These are phyloP conservation scores for Fagopyrum esculentum DNA, from an alignment of 148 eudicot genomes.

Conservation along the genomic window DNA sequence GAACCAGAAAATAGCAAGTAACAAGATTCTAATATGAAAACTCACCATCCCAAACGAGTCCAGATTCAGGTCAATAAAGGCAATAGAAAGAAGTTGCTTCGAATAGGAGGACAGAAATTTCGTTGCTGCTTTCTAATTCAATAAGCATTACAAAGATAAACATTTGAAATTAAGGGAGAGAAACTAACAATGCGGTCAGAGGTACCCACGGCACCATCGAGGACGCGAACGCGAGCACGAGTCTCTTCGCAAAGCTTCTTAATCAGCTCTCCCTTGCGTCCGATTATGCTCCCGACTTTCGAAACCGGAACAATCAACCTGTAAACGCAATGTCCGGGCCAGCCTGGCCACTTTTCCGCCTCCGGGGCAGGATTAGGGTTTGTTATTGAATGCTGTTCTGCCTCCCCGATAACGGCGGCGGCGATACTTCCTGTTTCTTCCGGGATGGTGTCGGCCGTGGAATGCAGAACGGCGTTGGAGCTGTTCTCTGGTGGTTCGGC, in stretches of 20 bases:
- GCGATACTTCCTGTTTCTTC: background rate
- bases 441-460: background rate
- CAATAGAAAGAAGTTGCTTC: background rate
- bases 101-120: background rate
- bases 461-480: background rate
- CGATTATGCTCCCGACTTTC: constrained; percentile 60
- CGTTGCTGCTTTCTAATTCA: background rate
- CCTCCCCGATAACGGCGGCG: constrained; percentile 1
- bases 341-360: constrained; percentile 46
- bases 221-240: constrained; percentile 47
- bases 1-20: background rate
- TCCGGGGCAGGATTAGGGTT: constrained; percentile 9
- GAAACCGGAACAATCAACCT: constrained; percentile 45
- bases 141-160: background rate
- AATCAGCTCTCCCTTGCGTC: constrained; percentile 55
- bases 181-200: constrained; percentile 46
- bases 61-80: background rate
- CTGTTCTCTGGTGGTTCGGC: constrained; percentile 13
- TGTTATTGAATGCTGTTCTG: constrained; percentile 1
- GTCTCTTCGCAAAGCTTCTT: constrained; percentile 60
- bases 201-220: constrained; percentile 41
- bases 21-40: background rate
- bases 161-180: background rate
- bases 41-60: background rate
- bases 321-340: constrained; percentile 59